Conservation (phyloP, 805 yeast species). For the Candida endomychidarum region DNA sequence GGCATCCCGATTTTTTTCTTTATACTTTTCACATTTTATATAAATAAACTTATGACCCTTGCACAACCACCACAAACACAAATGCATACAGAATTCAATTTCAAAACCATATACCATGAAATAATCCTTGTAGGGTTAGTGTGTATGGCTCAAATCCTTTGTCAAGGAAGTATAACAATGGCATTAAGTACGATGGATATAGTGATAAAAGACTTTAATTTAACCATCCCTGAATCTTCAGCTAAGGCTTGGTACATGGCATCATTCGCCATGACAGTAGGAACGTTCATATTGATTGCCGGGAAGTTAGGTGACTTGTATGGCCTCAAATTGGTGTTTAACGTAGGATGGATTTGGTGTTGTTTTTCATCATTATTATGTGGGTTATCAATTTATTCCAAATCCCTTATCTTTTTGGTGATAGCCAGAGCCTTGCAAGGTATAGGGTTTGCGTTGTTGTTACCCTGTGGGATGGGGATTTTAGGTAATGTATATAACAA, state of each 20-base stretch:
- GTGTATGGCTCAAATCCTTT: conserved; percentile 35
- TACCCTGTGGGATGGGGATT: conserved; percentile 63
- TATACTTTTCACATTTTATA: too few relatives aligned
- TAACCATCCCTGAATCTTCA: conserved; percentile 13
- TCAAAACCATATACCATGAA: conserved; percentile 26
- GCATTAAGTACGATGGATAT: conserved; percentile 39
- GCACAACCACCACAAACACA: too few relatives aligned
- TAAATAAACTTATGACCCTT: too few relatives aligned
- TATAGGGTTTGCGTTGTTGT: conserved; percentile 56
- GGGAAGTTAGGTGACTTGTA: conserved; percentile 74
- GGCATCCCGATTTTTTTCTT: too few relatives aligned
- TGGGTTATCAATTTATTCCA: conserved; percentile 55
- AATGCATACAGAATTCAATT: conserved; percentile 7
- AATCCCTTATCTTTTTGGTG: conserved; percentile 50
- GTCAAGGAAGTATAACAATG: conserved; percentile 41
- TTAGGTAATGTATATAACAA: conserved; percentile 40
- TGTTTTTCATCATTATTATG: conserved; percentile 58
- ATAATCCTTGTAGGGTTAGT: conserved; percentile 21
- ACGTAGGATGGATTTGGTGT: conserved; percentile 57
- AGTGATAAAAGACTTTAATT: conserved; percentile 27
- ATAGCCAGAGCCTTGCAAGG: conserved; percentile 64
- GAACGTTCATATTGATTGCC: conserved; percentile 66
- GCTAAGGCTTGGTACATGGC: conserved; percentile 67
- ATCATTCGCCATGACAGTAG: conserved; percentile 67
- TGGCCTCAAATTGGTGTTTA: conserved; percentile 57